Conservation (phyloP, 129 eudicot species). For the Helianthus annuus region HanXRQr2.0-SUNRISE NC_035442.2:167026317-167026816, state of each 20-base stretch:
- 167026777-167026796: conserved; percentile 28
- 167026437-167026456: conserved; percentile 19
- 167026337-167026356: conserved; percentile 14
- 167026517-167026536: conserved; percentile 64
- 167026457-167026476: conserved; percentile 39
- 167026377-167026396: background rate
- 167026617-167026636: conserved; percentile 42
- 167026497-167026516: conserved; percentile 65
- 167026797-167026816: conserved; percentile 1
- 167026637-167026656: conserved; percentile 50
- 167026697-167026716: conserved; percentile 51
- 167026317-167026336: background rate
- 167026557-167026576: background rate
- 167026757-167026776: conserved; percentile 3
- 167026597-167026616: background rate
- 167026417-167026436: conserved; percentile 33
- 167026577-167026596: background rate
- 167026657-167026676: conserved; percentile 54
- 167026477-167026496: conserved; percentile 37
- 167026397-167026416: conserved; percentile 39
- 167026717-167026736: conserved; percentile 24
- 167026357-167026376: background rate
- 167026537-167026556: conserved; percentile 65
- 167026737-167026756: conserved; percentile 16
- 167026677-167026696: conserved; percentile 57